phyloP scores from a whole-genome alignment of 345 rosid genomes.

The Litchi chinensis region DNA sequence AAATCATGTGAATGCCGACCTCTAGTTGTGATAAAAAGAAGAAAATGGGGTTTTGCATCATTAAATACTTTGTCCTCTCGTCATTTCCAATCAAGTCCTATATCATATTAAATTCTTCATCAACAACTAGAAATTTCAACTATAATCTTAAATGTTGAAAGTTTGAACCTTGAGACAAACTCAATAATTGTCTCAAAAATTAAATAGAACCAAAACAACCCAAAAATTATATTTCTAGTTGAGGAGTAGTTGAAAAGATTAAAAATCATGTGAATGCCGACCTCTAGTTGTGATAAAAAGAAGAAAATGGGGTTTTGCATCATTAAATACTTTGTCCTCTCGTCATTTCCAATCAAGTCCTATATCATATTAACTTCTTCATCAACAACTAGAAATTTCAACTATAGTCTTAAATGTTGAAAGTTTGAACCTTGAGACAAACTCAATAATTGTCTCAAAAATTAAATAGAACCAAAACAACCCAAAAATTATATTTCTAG shows the following conservation, averaged over 20 bases:
- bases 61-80: conserved; percentile 6
- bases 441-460: conserved; percentile 7
- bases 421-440: conserved; percentile 12
- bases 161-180: conserved; percentile 7
- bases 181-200: conserved; percentile 6
- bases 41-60: too few species aligned
- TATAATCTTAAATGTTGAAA: background rate
- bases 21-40: too few species aligned
- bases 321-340: conserved; percentile 7
- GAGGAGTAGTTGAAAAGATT: background rate
- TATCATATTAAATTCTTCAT: background rate
- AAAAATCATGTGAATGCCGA: too few species aligned
- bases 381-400: conserved; percentile 10
- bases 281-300: too few species aligned
- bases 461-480: background rate
- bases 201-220: background rate
- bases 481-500: background rate
- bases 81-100: background rate
- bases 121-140: conserved; percentile 4
- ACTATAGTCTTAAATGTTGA: background rate
- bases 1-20: too few species aligned
- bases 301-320: too few species aligned
- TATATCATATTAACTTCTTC: background rate
- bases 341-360: background rate
- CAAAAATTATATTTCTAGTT: background rate